Evolutionary conservation across 371 early-diverging fungal genomes (phyloP), one percentile per base, ranked within the genome.

Genomic region (Amoeboaphelidium protococcarum): DNA sequence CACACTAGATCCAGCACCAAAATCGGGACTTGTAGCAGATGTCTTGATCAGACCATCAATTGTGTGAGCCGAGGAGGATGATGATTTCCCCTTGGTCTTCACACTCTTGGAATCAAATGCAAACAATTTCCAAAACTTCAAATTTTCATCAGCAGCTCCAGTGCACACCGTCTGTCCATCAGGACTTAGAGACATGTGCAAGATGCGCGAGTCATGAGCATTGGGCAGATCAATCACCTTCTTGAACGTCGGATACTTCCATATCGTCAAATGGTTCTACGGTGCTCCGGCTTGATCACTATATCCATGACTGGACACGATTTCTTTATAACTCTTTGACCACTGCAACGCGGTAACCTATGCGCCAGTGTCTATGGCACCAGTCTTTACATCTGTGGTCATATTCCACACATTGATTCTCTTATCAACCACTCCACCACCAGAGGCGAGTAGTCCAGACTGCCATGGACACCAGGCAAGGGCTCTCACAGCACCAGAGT

Each of bases 391-490:
- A n/a, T n/a, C 74, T 0, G 76, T 78, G 0, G 73, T 68, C 2
- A 79, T 69, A 61, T 98, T 88, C 98, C 98, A 97, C 48, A 95
- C 82, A 57, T 82, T 78, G 40, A 98, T 86, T 21, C 73, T 74
- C 42, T 78, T 75, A 54, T 98, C 98, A 52, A 74, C 63, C 2
- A 83, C 68, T 25, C 99, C 99, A 45, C 99, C 99, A 37, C 99
- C 99, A 0, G 89, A 79, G 1, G 94, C 96, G 21, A 98, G 67
- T 23, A 88, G 53, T 48, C 79, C 78, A 20, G 62, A 66, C 50
- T 80, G 82, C 92, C 91, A 95, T 19, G 98, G 98, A 58, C 95
- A 90, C 98, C 98, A 98, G 2, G 87, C 87, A 24, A 98, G 52
- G 0, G 98, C n/a, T n/a, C n/a, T n/a, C n/a, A n/a, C n/a, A n/a